Evolutionary conservation across 345 rosid species (phyloP), one percentile per base, ranked within the genome.

Genomic region (Clausena lansium): DNA sequence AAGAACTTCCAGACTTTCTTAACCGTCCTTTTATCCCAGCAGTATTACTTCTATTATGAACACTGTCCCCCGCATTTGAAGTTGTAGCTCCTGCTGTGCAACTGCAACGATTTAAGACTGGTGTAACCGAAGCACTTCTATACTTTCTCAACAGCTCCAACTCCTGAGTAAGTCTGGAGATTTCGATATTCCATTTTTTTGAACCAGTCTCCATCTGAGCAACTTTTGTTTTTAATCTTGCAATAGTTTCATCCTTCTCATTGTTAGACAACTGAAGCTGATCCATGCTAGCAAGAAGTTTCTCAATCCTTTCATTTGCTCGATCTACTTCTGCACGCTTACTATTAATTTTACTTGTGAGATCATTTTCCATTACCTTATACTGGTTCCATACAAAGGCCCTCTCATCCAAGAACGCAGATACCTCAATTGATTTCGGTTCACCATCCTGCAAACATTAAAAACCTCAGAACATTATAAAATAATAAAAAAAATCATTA

Each of bases 321-420:
- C 71, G 80, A 65, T 72, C 82, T 22, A 91, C 77, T 86, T 94
- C 96, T 41, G 84, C 82, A 47, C 79, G 83, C 79, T 89, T 91
- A 60, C 80, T 82, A 79, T 86, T 86, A 65, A 97, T 80, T 76
- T 87, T 94, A 60, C 75, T 78, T 17, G 81, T 82, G 70, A 83
- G 88, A 41, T 78, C 85, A 74, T 70, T 89, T 78, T 96, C 94
- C 72, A 87, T 55, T 70, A 80, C 36, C 72, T 85, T 88, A 77
- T 85, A 89, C 81, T 94, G 98, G 81, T 89, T 81, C 97, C 97
- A 89, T 3, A 89, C 83, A 79, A 95, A 95, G 60, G 87, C 83
- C 73, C 89, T 91, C 86, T 94, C 95, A 25, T 82, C 81, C 82
- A 83, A 5, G 27, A 93, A 87, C 6, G 86, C 84, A 55, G 94